phyloP scores from a whole-genome alignment of 2,329 filamentous ascomycete genomes.

The Lasiodiplodia sp. region DNA sequence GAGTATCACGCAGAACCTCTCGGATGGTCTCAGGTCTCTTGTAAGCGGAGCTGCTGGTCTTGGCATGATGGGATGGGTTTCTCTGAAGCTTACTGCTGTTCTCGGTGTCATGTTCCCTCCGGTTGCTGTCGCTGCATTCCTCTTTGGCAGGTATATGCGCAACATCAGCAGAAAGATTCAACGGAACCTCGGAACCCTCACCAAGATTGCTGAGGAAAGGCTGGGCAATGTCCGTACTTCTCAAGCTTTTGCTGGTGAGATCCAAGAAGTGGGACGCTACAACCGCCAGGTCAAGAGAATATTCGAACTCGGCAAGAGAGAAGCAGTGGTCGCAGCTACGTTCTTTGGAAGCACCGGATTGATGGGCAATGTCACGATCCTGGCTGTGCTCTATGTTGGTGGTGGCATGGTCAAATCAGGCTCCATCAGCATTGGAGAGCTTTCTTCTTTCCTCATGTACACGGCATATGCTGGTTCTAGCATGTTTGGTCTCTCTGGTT shows the following conservation, averaged over 20 bases:
- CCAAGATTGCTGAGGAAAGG: constrained; percentile 98
- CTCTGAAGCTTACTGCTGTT: constrained; percentile 86
- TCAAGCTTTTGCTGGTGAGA: constrained; percentile 93
- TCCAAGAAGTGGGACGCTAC: constrained; percentile 88
- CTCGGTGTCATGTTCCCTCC: constrained; percentile 88
- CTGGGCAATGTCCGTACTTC: constrained; percentile 95
- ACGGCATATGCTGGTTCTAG: constrained; percentile 86
- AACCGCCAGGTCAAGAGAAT: constrained; percentile 92
- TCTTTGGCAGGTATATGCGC: constrained; percentile 89
- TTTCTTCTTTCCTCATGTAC: constrained; percentile 99
- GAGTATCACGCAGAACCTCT: constrained; percentile 96
- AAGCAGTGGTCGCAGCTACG: constrained; percentile 86
- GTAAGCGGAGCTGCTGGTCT: constrained; percentile 93
- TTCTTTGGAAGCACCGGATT: constrained; percentile 90
- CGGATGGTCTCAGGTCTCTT: constrained; percentile 88
- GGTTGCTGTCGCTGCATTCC: constrained; percentile 86
- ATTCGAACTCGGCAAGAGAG: constrained; percentile 84
- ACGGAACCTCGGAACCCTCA: constrained; percentile 88
- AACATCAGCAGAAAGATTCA: constrained; percentile 93
- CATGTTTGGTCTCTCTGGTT: constrained; percentile 91
- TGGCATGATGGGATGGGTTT: constrained; percentile 94
- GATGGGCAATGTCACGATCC: constrained; percentile 94
- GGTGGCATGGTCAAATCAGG: constrained; percentile 89
- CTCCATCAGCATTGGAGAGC: constrained; percentile 85
- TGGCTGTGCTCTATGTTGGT: constrained; percentile 88